Evolutionary conservation across 1,284 basidiomycete genomes (phyloP), one percentile per base, ranked within the genome.

Genomic region (Golubevia pallescens): DNA sequence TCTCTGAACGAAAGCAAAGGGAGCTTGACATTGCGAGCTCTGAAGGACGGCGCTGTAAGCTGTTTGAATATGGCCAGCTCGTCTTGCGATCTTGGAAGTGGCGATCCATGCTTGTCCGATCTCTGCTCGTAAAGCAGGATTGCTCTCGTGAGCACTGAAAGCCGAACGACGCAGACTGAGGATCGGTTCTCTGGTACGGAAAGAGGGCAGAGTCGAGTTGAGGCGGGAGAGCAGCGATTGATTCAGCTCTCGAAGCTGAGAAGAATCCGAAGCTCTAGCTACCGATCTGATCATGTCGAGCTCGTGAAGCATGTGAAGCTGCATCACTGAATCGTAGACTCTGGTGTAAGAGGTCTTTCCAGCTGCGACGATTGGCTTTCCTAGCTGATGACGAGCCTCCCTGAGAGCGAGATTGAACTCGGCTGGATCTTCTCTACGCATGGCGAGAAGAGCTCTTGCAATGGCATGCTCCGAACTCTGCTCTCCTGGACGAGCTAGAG

Each of bases 11-110:
- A 97, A 98, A 2, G 92, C 91, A 78, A 93, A 94, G 0, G 90
- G 89, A 0, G 91, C 90, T 38, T 91, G 89, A 71, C 89, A 90
- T 80, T 94, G 92, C 64, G 91, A 90, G 0, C 95, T 94, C 86
- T 99, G 97, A 0, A 99, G 89, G 63, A 94, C 91, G 1, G 97
- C 95, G 78, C 93, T 97, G 84, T 99, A 99, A 1, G 97, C 95
- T 0, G 96, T 97, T 87, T 99, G 97, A 87, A 91, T 92, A 85
- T 99, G 96, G 0, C 93, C 93, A 0, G 95, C 93, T 82, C 97
- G 97, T 60, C 97, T 89, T 13, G 97, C 96, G 67, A 95, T 95
- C 84, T 97, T 98, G 16, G 95, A 92, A 65, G 93, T 97, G 19
- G 90, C 89, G 14, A 99, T 90, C 97, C 97, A 99, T 0, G 93